These are phyloP conservation scores for Acrocalymma vagum DNA, from an alignment of 2,329 filamentous ascomycete genomes.

Conservation along the genomic window DNA sequence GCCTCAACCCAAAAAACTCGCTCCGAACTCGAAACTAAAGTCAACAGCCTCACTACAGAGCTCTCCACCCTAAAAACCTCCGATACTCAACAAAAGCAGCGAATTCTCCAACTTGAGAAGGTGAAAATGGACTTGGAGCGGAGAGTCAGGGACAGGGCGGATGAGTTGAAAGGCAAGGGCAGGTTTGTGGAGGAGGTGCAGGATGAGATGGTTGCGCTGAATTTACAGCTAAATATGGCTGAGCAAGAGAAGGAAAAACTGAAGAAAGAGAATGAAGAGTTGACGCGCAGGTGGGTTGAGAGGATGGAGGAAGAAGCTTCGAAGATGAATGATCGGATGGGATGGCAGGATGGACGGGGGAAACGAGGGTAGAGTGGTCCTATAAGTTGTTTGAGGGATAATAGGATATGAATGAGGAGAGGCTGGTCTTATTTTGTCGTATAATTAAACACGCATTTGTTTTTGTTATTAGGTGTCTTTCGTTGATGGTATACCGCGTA, in stretches of 20 bases:
- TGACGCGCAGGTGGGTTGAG: constrained; percentile 92
- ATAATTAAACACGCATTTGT: neutral
- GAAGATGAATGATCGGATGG: constrained; percentile 72
- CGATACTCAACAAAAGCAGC: constrained; percentile 66
- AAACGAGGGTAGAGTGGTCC: constrained; percentile 13
- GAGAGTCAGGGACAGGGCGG: constrained; percentile 80
- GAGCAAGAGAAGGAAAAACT: constrained; percentile 79
- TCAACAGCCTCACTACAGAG: constrained; percentile 70
- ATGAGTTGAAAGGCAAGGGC: constrained; percentile 84
- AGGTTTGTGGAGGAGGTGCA: constrained; percentile 88
- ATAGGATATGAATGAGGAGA: too few relatives aligned
- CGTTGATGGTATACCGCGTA: too few relatives aligned
- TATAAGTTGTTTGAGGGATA: constrained; percentile 10
- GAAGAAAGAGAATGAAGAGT: constrained; percentile 83
- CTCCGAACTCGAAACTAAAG: constrained; percentile 69
- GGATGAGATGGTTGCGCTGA: constrained; percentile 89
- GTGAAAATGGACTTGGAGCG: constrained; percentile 70
- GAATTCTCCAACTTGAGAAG: constrained; percentile 68
- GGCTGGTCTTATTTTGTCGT: neutral
- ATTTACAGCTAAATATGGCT: constrained; percentile 86
- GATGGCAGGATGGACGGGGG: constrained; percentile 32
- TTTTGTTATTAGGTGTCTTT: too few relatives aligned
- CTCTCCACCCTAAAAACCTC: constrained; percentile 69
- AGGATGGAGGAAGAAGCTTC: constrained; percentile 87
- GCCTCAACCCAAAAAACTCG: constrained; percentile 79